Conservation (phyloP, 1,139 yeast genomes). For the Hemisphaericaspora xylanilytica region DNA sequence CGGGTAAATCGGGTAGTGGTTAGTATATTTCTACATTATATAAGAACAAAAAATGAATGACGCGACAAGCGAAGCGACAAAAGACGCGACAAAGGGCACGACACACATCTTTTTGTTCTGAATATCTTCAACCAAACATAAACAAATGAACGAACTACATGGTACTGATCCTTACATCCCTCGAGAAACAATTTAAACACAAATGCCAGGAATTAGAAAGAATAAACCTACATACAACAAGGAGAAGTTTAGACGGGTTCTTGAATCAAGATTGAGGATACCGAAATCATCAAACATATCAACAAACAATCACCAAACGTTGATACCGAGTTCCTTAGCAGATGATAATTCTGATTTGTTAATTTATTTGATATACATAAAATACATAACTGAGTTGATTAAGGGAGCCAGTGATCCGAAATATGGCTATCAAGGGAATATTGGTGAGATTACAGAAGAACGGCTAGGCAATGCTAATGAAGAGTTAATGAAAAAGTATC, state of each 20-base stretch:
- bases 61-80: too few species aligned
- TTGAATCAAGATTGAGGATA: slow-evolving; percentile 11
- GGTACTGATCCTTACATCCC: background rate
- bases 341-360: slow-evolving; percentile 45
- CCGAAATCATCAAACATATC: slow-evolving; percentile 3
- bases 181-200: background rate
- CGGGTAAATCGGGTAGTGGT: too few species aligned
- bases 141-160: too few species aligned
- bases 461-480: slow-evolving; percentile 22
- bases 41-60: too few species aligned
- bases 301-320: background rate
- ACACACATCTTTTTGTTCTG: too few species aligned
- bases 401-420: slow-evolving; percentile 10
- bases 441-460: slow-evolving; percentile 13
- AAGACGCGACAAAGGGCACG: too few species aligned
- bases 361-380: slow-evolving; percentile 47
- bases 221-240: slow-evolving; percentile 21
- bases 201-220: slow-evolving; percentile 10
- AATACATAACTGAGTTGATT: slow-evolving; percentile 42
- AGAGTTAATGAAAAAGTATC: slow-evolving; percentile 24
- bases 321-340: slow-evolving; percentile 16
- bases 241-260: slow-evolving; percentile 17
- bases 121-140: too few species aligned
- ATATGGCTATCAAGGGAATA: slow-evolving; percentile 9
- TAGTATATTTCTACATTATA: too few species aligned